These are phyloP conservation scores for Microdochium paspali DNA, from an alignment of 2,329 filamentous ascomycete genomes.

Conservation along the genomic window DNA sequence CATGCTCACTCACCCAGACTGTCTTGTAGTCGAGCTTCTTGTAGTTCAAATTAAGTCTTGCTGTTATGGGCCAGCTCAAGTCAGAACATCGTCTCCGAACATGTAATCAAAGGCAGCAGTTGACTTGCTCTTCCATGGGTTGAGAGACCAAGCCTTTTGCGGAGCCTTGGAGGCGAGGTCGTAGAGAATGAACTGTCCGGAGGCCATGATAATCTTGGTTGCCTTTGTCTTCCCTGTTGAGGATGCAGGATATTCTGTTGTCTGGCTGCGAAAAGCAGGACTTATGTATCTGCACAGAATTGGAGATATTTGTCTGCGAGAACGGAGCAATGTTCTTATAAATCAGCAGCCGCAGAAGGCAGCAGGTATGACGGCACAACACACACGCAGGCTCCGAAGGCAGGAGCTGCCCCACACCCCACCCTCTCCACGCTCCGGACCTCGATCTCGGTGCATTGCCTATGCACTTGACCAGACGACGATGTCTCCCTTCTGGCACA, in stretches of 20 bases:
- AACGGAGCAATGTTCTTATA: not conserved
- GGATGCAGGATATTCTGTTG: too few relatives aligned
- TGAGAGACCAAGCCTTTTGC: conserved; percentile 50
- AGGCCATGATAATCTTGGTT: conserved; percentile 16
- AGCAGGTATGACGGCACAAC: not conserved
- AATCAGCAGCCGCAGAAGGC: not conserved
- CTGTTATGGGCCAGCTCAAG: conserved; percentile 24
- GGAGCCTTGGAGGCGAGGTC: conserved; percentile 49
- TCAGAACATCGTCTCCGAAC: not conserved
- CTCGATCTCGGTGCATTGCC: too few relatives aligned
- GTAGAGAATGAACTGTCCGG: conserved; percentile 41
- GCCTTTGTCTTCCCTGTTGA: conserved; percentile 7
- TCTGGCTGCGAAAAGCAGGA: not conserved
- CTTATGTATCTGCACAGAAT: not conserved
- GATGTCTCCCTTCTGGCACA: too few relatives aligned
- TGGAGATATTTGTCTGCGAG: not conserved
- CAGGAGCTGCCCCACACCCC: too few relatives aligned
- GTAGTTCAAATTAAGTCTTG: conserved; percentile 56
- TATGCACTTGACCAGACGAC: too few relatives aligned
- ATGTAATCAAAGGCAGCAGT: conserved; percentile 1
- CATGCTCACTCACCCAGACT: conserved; percentile 50
- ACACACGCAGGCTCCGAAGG: not conserved
- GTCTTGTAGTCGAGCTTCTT: conserved; percentile 60
- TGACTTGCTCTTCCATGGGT: conserved; percentile 59
- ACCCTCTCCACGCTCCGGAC: too few relatives aligned